Base-by-base conservation (phyloP, 1,139 yeast species). In the Nakaseomyces glabratus region DNA sequence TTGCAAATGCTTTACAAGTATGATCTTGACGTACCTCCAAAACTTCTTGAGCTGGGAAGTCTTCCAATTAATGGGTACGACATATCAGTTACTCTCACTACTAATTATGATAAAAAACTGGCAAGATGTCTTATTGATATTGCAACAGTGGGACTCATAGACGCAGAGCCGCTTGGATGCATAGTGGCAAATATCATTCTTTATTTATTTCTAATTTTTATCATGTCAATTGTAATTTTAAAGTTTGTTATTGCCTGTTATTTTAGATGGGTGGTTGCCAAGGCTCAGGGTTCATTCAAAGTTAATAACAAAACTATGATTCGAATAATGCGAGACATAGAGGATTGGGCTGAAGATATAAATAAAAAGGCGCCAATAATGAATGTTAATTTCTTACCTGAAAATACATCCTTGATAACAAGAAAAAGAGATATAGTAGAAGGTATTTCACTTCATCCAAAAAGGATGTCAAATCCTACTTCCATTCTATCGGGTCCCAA, bases 91-190 rank as follows among this genome's bases (percentile, higher is more conserved):
- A 66, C 81, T 10, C 69, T 90, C 54, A 73, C 95, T 4, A 75
- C 73, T 37, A 69, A 81, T 11, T 64, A 65, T 16, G 86, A 84
- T 46, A 72, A 86, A 42, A 70, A 71, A 48, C 73, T 77, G 8
- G 93, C 93, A 11, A 72, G 77, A 51, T 90, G 98, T 60, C 63
- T 90, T 37, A 65, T 81, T 7, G 97, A 90, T 58, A 81, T 85
- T 38, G 68, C 82, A 36, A 84, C 81, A 60, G 94, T 88, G 13
- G 98, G 98, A 16, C 76, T 74, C 32, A 74, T 90, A 36, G 97
- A 90, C 55, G 75, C 90, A 1, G 85, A 82, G 34, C 77, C 94
- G 7, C 75, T 90, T 51, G 98, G 97, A 7, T 90, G 98, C 62
- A 76, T 90, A 57, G 94, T 95, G 0, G 85, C 96, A 1, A 66